Conservation (phyloP, 1,139 yeast genomes). For the Suhomyces kunorum region DNA sequence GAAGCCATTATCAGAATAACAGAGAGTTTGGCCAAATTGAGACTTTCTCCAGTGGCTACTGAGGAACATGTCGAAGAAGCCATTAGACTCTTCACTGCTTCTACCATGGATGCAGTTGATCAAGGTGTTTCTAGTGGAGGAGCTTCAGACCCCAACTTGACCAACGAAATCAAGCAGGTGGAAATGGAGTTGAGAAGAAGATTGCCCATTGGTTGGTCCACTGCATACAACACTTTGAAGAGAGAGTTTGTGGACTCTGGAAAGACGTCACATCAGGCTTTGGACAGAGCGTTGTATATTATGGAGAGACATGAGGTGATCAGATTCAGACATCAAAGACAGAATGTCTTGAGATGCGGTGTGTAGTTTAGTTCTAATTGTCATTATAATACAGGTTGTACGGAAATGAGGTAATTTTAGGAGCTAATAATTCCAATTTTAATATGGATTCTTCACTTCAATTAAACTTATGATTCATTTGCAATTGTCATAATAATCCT, state of each 20-base stretch:
- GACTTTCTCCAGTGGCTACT: slow-evolving; percentile 78
- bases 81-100: slow-evolving; percentile 87
- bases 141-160: slow-evolving; percentile 52
- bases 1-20: slow-evolving; percentile 97
- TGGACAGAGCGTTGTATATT: slow-evolving; percentile 80
- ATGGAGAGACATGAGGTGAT: slow-evolving; percentile 86
- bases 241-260: slow-evolving; percentile 81
- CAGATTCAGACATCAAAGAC: slow-evolving; percentile 85
- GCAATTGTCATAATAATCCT: too few relatives aligned
- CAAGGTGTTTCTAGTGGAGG: slow-evolving; percentile 63
- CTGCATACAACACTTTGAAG: slow-evolving; percentile 80
- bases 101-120: slow-evolving; percentile 97
- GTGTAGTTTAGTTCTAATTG: slow-evolving; percentile 38
- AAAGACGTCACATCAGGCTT: slow-evolving; percentile 65
- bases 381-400: slow-evolving; percentile 6
- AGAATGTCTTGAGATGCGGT: slow-evolving; percentile 79
- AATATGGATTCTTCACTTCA: too few relatives aligned
- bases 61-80: slow-evolving; percentile 96
- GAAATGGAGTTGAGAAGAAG: slow-evolving; percentile 87
- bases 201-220: slow-evolving; percentile 95
- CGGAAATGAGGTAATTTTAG: background rate
- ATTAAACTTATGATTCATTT: too few relatives aligned
- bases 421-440: too few relatives aligned
- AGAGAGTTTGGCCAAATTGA: slow-evolving; percentile 88
- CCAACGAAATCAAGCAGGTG: slow-evolving; percentile 72